Evolutionary conservation across 176 grass and related monocot species (phyloP).

Genomic region (Rhynchospora pubera): DNA sequence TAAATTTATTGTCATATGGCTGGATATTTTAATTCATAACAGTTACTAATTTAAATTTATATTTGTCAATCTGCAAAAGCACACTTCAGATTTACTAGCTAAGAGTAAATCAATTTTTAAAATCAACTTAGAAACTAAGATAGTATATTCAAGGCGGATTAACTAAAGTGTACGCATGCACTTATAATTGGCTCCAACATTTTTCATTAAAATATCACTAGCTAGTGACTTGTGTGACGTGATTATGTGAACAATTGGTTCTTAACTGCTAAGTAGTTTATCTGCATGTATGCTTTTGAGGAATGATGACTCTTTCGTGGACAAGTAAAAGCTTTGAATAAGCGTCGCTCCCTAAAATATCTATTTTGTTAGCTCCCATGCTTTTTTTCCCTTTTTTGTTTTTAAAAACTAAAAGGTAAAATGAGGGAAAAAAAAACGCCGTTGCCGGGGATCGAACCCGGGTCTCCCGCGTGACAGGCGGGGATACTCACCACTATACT

Average conservation of each 20-base stretch:
- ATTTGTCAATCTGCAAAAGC: too few relatives aligned
- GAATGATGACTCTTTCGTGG: background rate
- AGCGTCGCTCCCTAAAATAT: too few relatives aligned
- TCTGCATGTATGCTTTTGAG: background rate
- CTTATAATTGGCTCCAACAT: background rate
- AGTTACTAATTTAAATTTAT: too few relatives aligned
- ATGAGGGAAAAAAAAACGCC: background rate
- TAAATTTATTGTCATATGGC: too few relatives aligned
- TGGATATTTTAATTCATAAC: too few relatives aligned
- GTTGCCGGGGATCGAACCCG: conserved; percentile 45
- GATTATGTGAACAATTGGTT: background rate
- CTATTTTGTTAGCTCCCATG: too few relatives aligned
- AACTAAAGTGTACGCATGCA: background rate
- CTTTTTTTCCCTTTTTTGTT: too few relatives aligned
- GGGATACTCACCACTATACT: conserved; percentile 46
- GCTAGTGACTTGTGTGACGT: background rate
- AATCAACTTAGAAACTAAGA: background rate
- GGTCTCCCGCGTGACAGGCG: conserved; percentile 44
- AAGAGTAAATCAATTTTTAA: too few relatives aligned
- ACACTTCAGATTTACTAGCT: too few relatives aligned
- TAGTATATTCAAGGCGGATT: background rate
- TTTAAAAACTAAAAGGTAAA: too few relatives aligned
- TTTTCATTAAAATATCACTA: background rate
- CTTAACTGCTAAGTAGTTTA: background rate
- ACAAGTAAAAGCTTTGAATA: too few relatives aligned